A percentile compares a stretch with the other conserved stretches of the same genome.
Evolutionary conservation across 2,329 filamentous ascomycete genomes (phyloP).

Genomic region (Microsporum audouinii): DNA sequence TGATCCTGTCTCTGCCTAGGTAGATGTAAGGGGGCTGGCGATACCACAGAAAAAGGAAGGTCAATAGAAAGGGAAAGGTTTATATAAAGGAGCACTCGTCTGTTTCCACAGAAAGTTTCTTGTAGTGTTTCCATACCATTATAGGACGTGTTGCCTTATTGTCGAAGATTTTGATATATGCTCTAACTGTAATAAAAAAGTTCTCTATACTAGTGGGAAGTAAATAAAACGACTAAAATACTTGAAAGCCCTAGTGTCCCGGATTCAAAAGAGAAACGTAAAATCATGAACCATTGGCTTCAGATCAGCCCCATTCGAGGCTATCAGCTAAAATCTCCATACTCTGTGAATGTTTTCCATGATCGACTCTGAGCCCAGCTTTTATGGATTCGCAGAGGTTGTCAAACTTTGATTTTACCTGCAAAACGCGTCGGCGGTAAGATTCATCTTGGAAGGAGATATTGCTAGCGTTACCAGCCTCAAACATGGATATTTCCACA

Average conservation of each 20-base stretch:
- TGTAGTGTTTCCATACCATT: neutral
- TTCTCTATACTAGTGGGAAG: neutral
- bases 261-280: neutral
- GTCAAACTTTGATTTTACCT: conserved; percentile 53
- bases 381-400: conserved; percentile 57
- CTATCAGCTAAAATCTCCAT: conserved; percentile 78
- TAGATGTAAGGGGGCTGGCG: neutral
- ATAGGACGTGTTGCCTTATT: too few relatives aligned
- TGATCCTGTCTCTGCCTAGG: conserved; percentile 21
- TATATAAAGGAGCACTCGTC: neutral
- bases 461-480: conserved; percentile 31
- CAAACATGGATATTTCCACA: conserved; percentile 28
- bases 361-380: conserved; percentile 61
- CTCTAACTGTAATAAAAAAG: neutral
- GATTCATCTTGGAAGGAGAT: conserved; percentile 30
- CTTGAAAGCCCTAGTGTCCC: neutral
- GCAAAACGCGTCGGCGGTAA: conserved; percentile 44
- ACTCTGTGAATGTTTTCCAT: conserved; percentile 57
- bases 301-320: conserved; percentile 44
- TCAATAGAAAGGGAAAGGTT: neutral
- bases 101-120: neutral
- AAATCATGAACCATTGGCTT: neutral
- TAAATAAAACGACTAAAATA: neutral
- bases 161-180: neutral
- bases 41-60: neutral